These are phyloP conservation scores for Paramecium bursaria DNA, from an alignment of 73 alveolate genomes.

Conservation along the genomic window DNA sequence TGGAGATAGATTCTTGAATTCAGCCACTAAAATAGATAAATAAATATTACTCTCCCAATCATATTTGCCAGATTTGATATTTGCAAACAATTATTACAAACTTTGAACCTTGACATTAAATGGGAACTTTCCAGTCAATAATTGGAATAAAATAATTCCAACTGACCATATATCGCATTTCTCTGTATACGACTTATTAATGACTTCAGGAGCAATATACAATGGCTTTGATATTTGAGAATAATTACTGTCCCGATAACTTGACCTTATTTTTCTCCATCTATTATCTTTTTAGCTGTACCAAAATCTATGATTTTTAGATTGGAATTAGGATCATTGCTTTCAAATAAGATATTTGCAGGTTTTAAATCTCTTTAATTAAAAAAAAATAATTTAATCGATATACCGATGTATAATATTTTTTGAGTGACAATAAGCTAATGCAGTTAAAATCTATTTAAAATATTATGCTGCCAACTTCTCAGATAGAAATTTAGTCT, in stretches of 20 bases:
- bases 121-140: conserved; percentile 65
- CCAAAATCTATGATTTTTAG: conserved; percentile 96
- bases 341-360: conserved; percentile 83
- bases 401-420: conserved; percentile 81
- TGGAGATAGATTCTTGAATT: neutral
- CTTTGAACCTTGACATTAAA: conserved; percentile 59
- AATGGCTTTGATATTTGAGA: conserved; percentile 36
- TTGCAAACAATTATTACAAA: conserved; percentile 6
- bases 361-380: conserved; percentile 88
- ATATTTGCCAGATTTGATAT: conserved; percentile 44
- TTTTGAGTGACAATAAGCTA: conserved; percentile 87
- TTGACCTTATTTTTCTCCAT: conserved; percentile 44
- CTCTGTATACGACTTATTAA: conserved; percentile 59
- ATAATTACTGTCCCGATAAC: conserved; percentile 65
- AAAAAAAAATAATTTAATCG: neutral
- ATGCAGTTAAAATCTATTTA: conserved; percentile 84
- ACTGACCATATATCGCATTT: conserved; percentile 67
- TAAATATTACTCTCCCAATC: no score
- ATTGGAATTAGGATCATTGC: conserved; percentile 69
- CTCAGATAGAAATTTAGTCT: conserved; percentile 78
- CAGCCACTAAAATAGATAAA: neutral
- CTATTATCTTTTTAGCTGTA: conserved; percentile 55
- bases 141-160: conserved; percentile 60
- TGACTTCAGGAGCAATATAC: conserved; percentile 71
- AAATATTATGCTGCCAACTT: conserved; percentile 84